These are phyloP conservation scores for Vigna radiata DNA, from an alignment of 306 rosid genomes.

Conservation along the genomic window DNA sequence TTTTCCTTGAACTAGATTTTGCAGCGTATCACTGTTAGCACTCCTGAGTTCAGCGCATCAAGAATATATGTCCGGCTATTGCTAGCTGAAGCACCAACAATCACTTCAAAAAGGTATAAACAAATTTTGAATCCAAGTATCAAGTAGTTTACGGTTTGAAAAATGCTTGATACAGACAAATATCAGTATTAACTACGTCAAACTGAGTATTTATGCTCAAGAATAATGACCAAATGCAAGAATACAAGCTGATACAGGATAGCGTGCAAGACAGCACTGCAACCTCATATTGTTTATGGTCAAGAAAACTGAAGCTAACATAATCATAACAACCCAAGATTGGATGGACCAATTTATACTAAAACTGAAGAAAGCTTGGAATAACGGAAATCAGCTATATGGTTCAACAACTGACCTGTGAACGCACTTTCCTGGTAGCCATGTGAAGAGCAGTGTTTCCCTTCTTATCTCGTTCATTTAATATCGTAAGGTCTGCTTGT, in stretches of 20 bases:
- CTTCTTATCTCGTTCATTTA: conserved; percentile 88
- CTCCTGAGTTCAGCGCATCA: background rate
- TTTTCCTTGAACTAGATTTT: background rate
- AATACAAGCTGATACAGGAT: background rate
- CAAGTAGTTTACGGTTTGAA: background rate
- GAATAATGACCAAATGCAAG: conserved; percentile 5
- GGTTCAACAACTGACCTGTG: conserved; percentile 60
- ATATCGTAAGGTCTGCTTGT: conserved; percentile 57
- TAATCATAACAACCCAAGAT: conserved; percentile 20
- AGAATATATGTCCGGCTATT: background rate
- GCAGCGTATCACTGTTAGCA: background rate
- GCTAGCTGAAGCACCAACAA: background rate
- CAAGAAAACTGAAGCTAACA: conserved; percentile 4
- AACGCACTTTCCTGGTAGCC: conserved; percentile 88
- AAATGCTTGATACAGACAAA: background rate
- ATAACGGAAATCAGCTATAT: conserved; percentile 2
- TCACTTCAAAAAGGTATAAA: conserved; percentile 2
- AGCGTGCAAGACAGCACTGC: background rate
- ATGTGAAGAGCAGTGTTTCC: conserved; percentile 91
- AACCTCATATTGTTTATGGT: conserved; percentile 4
- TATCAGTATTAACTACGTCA: conserved; percentile 1
- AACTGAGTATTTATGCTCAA: background rate
- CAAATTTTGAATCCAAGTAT: background rate
- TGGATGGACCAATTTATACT: conserved; percentile 17
- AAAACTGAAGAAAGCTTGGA: conserved; percentile 36